Evolutionary conservation across 352 stramenopile species (phyloP), one percentile per base, ranked within the genome.

Genomic region (Phytopythium boreale): DNA sequence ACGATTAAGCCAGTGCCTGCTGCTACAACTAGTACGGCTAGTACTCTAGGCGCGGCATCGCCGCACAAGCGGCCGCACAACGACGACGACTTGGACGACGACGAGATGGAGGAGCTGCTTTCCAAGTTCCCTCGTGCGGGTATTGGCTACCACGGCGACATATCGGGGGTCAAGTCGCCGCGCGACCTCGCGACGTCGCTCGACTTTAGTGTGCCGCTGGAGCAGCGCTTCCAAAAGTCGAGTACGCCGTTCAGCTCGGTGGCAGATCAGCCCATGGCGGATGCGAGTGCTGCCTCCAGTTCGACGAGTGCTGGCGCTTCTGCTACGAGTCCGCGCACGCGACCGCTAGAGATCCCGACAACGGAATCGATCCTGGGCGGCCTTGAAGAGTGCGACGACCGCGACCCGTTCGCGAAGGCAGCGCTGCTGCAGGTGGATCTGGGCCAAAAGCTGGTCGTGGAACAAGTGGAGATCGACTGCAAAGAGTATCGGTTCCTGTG

Each of bases 301-400:
- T 15, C 56, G 3, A 14, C 8, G 8, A 47, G 55, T 24, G 29
- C 26, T 19, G 55, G 34, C 26, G 15, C 55, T 15, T 37, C 14
- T 49, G 34, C 24, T 14, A 43, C 29, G 4, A 61, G 56, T 52
- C 39, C 56, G 27, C 69, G 69, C 19, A 58, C 74, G 26, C 69
- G 69, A 53, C 55, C 58, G 15, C 63, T 92, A 5, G 82, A 93
- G 63, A 68, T 90, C 4, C 83, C 82, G 3, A 93, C 84, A 12
- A 75, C 82, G 36, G 87, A 95, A 5, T 90, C 84, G 34, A 83
- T 95, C 56, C 77, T 95, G 22, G 81, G 79, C 24, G 84, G 84
- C 2, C 90, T 87, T 63, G 84, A 95, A 65, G 87, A 95, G 59
- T 93, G 87, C 59, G 87, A 95, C 49, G 86, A 82, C 61, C 63